Evolutionary conservation across 345 rosid genomes (phyloP), one percentile per base, ranked within the genome.

Genomic region (Bruguiera parviflora): DNA sequence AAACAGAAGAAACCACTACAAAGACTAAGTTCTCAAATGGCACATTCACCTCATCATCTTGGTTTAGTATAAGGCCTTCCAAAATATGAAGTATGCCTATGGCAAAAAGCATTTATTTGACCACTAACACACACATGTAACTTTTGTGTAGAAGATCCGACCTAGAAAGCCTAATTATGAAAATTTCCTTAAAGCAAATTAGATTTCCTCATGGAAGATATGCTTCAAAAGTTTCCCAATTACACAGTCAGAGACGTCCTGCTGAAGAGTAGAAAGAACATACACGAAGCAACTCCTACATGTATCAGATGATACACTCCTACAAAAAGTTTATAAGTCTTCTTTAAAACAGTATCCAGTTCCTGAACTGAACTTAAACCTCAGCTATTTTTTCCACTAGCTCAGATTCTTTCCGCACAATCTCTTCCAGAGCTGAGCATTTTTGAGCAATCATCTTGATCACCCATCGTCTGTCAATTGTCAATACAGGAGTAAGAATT

Each of bases 311-410:
- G 66, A 32, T 28, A 52, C 20, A 66, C 47, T 66, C 56, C 57
- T 32, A 37, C 52, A 21, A 75, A 74, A 78, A 78, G 73, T 75
- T 76, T 72, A 61, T 80, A 79, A 86, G 83, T 85, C 88, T 84
- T 86, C 63, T 68, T 66, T 64, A 82, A 57, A 78, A 83, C 55
- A 80, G 63, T 77, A 83, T 82, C 69, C 78, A 85, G 71, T 70
- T 80, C 79, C 72, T 69, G 79, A 81, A 80, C 71, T 71, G 77
- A 73, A 83, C 80, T 74, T 81, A 80, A 82, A 95, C 99, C 98
- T 95, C 96, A 15, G 94, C 91, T 76, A 89, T 80, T 72, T 83
- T 80, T 73, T 92, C 92, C 75, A 90, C 97, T 29, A 92, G 85
- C 79, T 89, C 87, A 60, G 97, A 96, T 83, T 95, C 98, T 82